Conservation (phyloP, 208 protist genomes). For the Phytomonas sp. region DNA sequence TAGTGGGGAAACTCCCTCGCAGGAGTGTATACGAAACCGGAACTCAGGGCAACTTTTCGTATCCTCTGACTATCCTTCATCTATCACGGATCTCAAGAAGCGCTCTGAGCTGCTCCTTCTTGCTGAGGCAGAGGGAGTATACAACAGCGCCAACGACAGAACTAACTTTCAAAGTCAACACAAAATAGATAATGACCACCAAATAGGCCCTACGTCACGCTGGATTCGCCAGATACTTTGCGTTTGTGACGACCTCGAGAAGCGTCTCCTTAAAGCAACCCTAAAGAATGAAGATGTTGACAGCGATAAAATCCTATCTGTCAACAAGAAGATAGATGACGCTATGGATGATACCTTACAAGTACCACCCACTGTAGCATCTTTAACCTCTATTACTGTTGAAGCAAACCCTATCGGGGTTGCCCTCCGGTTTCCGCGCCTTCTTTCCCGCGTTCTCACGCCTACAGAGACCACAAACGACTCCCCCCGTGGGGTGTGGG, state of each 20-base stretch:
- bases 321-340: neutral
- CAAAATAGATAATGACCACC: neutral
- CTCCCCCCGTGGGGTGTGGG: neutral
- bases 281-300: neutral
- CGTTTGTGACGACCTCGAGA: neutral
- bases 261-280: neutral
- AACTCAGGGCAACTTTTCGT: neutral
- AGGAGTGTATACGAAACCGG: neutral
- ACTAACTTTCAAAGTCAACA: neutral
- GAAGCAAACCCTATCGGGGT: neutral
- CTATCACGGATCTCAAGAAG: neutral
- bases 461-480: neutral
- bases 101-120: neutral
- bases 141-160: neutral
- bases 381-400: neutral
- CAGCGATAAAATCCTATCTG: neutral
- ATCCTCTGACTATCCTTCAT: neutral
- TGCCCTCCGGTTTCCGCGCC: neutral
- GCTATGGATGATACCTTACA: neutral
- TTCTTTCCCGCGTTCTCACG: neutral
- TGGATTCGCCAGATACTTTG: slow-evolving; percentile 1
- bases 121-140: neutral
- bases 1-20: neutral
- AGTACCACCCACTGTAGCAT: neutral
- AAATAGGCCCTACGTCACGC: neutral